Evolutionary conservation across 129 eudicot species (phyloP).

Genomic region (Arctium lappa): DNA sequence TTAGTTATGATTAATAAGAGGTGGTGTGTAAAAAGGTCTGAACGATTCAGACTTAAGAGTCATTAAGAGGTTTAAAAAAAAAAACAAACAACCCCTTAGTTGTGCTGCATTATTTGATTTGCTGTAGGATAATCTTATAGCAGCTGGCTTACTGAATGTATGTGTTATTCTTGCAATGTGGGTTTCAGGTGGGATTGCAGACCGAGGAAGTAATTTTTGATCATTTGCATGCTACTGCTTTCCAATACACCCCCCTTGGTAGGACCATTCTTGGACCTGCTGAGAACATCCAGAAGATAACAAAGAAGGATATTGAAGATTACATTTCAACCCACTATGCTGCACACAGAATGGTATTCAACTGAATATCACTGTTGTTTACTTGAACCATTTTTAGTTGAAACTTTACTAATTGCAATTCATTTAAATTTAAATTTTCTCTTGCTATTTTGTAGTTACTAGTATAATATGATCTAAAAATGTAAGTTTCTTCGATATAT

Average conservation of each 20-base stretch:
- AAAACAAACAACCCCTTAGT: no score
- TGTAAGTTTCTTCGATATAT: neutral
- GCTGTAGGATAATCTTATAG: neutral
- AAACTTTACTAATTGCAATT: neutral
- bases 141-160: neutral
- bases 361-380: neutral
- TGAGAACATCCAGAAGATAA: slow-evolving; percentile 65
- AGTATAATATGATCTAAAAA: neutral
- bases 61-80: no score
- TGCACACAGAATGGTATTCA: slow-evolving; percentile 88
- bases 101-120: neutral
- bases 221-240: slow-evolving; percentile 96
- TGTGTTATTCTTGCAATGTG: slow-evolving; percentile 7
- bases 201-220: slow-evolving; percentile 90
- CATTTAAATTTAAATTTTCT: neutral
- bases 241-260: slow-evolving; percentile 90
- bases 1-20: no score
- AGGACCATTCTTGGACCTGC: slow-evolving; percentile 96
- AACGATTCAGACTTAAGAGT: no score
- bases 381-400: neutral
- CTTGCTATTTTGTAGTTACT: neutral
- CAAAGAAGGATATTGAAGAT: slow-evolving; percentile 59
- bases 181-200: slow-evolving; percentile 67
- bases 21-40: no score
- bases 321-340: slow-evolving; percentile 91